Base-by-base conservation (phyloP, 2,329 filamentous ascomycete genomes). In the Phaeosphaeriaceae sp. region DNA sequence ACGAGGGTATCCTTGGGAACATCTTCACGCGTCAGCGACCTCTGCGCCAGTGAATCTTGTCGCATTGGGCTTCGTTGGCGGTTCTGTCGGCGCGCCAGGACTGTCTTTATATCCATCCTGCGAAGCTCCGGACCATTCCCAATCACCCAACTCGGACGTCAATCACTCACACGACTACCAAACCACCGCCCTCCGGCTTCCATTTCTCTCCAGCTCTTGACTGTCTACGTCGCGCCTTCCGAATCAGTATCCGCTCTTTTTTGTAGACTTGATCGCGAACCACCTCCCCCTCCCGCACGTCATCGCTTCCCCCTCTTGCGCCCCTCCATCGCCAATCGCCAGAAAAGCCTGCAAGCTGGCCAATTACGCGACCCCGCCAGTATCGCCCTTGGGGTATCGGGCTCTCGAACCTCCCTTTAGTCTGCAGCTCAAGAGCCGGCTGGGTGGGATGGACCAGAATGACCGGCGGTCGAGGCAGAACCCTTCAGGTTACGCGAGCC, bases 381-480 rank as follows among this genome's bases (percentile, higher is more conserved):
- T 86, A 78, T 86, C 87, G 82, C 88, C 87, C 82, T 85, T 83
- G 82, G 85, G 84, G 81, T 84, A 86, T 82, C 85, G 85, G 83
- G 78, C 74, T 71, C 78, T 78, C 76, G 86, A 86, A 83, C 83
- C 85, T 79, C 82, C 82, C 79, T 79, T 83, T 80, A 82, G 81
- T 80, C 81, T 82, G 77, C 81, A 81, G 79, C 76, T 79, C 73
- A 78, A 79, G 76, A 79, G 83, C 78, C 78, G 81, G 77, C 79
- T 81, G 73, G 77, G 82, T 82, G 88, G 87, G 76, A 95, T 95
- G 91, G 91, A 94, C 80, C 36, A 40, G 36, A 87, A 89, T 82
- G 86, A 86, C 79, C 87, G 86, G 76, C 84, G 87, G 74, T 85
- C 88, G 83, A 89, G 90, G 85, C 89, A 90, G 82, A 90, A 91